Base-by-base conservation (phyloP, 78 protist species). In the Dictyostelium intermedium region DNA sequence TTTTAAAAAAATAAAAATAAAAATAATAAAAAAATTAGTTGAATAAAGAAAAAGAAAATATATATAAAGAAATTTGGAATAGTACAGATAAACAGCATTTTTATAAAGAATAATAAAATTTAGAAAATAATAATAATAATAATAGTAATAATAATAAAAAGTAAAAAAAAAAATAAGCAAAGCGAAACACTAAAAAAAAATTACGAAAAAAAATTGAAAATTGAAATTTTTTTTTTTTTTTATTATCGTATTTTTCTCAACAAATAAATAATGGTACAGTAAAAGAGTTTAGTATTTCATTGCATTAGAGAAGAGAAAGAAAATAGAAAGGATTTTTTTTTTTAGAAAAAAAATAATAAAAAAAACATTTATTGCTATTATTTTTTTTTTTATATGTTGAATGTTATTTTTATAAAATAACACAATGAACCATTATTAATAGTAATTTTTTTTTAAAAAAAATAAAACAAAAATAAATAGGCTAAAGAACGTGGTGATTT, bases 401-500 rank as follows among this genome's bases (percentile, higher is more conserved):
- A 1, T 45, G 56, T 56, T 14, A 18, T 20, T n/a, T 5, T 56
- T 20, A 23, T 1, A 60, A 5, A 23, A 23, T 7, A 18, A 20
- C 8, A 60, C 18, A 60, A 60, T 23, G 30, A 60, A 23, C 27
- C 27, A 25, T 63, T 63, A n/a, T 63, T 9, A 25, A 9, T 23
- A 1, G 10, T 60, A 18, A 16, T 60, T 7, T 60, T 60, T 60
- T 7, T 18, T 7, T n/a, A n/a, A n/a, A n/a, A n/a, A n/a, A n/a
- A n/a, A n/a, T n/a, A n/a, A n/a, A n/a, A n/a, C n/a, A n/a, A n/a
- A 63, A 63, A 63, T 32, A 30, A 56, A 18, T 61, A 89, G 93
- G 93, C 93, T 69, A 91, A 84, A 91, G 93, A 89, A 89, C 93
- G 93, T 89, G 93, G 93, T 89, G 99, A 99, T 83, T 97, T 99